Conservation (phyloP, 805 yeast genomes). For the Starmera dryadoides region DNA sequence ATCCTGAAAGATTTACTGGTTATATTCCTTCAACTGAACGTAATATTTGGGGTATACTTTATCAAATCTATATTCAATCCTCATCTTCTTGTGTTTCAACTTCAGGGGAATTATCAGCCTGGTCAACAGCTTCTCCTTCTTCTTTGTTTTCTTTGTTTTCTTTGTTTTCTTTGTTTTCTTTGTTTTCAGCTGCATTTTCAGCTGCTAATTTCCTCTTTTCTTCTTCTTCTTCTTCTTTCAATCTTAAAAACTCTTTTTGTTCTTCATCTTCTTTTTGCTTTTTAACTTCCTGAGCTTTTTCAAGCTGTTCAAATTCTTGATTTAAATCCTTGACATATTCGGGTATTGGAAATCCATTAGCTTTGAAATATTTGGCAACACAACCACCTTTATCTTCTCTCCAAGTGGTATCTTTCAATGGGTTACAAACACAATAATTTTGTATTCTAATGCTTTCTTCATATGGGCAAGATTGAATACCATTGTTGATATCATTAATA, state of each 20-base stretch:
- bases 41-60: no score
- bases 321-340: conserved; percentile 4
- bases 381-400: conserved; percentile 48
- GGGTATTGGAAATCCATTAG: conserved; percentile 10
- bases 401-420: conserved; percentile 67
- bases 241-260: conserved; percentile 6
- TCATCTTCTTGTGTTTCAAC: no score
- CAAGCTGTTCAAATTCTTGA: background rate
- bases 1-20: no score
- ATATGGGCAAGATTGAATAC: conserved; percentile 54
- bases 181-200: background rate
- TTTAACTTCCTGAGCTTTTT: background rate
- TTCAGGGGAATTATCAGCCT: no score
- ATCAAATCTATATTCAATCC: no score
- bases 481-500: conserved; percentile 60
- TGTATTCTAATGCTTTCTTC: conserved; percentile 47
- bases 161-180: background rate
- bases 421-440: conserved; percentile 69
- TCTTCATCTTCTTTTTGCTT: conserved; percentile 7
- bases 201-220: background rate
- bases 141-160: no score
- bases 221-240: conserved; percentile 4
- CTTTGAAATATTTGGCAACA: conserved; percentile 48
- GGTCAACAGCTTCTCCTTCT: no score
- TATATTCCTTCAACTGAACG: no score